Conservation (phyloP, 306 rosid species). For the Vigna radiata region DNA sequence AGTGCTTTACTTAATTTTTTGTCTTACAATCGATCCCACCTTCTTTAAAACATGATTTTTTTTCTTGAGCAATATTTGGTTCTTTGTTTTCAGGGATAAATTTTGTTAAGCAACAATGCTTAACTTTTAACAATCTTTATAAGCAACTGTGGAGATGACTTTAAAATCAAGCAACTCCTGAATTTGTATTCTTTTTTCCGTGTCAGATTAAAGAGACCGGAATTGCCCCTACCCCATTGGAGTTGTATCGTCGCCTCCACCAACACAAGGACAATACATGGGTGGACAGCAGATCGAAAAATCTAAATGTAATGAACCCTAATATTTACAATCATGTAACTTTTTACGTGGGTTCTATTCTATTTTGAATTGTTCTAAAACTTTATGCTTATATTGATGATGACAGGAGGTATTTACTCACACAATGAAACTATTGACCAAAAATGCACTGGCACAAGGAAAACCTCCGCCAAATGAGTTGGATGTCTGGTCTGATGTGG, state of each 20-base stretch:
- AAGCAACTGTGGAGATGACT: no score
- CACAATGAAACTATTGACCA: not conserved
- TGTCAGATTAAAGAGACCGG: not conserved
- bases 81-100: no score
- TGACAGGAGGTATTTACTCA: not conserved
- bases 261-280: constrained; percentile 4
- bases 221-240: not conserved
- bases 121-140: no score
- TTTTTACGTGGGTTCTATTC: not conserved
- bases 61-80: no score
- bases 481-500: not conserved
- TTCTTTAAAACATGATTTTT: no score
- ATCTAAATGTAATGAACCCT: not conserved
- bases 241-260: not conserved
- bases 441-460: not conserved
- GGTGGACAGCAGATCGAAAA: not conserved
- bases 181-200: not conserved
- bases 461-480: not conserved
- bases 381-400: not conserved
- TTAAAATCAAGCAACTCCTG: not conserved
- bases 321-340: not conserved
- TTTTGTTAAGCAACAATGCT: no score
- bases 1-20: no score
- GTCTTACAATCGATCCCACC: no score
- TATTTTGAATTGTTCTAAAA: not conserved